phyloP scores from a whole-genome alignment of 2,329 filamentous ascomycete species.

The Xylaria sp. region DNA sequence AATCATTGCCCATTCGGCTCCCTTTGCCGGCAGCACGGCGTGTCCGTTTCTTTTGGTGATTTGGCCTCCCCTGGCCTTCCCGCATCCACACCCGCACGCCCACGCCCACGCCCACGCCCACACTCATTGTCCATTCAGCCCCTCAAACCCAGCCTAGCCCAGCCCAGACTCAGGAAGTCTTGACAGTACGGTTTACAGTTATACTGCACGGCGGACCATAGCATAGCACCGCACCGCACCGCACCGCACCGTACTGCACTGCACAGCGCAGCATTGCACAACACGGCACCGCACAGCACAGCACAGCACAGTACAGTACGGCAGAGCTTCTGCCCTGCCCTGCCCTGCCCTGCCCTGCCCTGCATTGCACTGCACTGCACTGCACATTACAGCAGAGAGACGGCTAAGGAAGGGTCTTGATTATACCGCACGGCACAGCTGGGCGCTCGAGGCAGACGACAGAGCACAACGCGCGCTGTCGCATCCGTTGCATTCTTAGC shows the following conservation, averaged over 20 bases:
- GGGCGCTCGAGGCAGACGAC: constrained; percentile 10
- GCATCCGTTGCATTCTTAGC: constrained; percentile 42
- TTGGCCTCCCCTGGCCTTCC: constrained; percentile 42
- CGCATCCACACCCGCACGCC: constrained; percentile 36
- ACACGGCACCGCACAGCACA: background rate
- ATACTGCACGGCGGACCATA: constrained; percentile 23
- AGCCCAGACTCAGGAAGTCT: constrained; percentile 34
- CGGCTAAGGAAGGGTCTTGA: too few relatives aligned
- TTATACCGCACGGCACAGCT: background rate
- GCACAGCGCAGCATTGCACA: constrained; percentile 15
- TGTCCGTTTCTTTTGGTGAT: constrained; percentile 40
- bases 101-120: constrained; percentile 29
- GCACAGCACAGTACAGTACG: background rate
- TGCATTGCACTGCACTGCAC: background rate
- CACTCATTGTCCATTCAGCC: constrained; percentile 23
- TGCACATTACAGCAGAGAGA: constrained; percentile 26
- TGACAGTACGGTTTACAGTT: constrained; percentile 13
- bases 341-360: too few relatives aligned
- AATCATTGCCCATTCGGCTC: constrained; percentile 45
- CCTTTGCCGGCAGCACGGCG: constrained; percentile 43
- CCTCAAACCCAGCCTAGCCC: constrained; percentile 25
- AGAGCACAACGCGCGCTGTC: constrained; percentile 34
- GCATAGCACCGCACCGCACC: constrained; percentile 21
- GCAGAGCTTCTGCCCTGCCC: constrained; percentile 26
- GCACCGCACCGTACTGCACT: background rate